These are phyloP conservation scores for Hypoxylon trugodes DNA, from an alignment of 495 filamentous ascomycete species.

Conservation along the genomic window DNA sequence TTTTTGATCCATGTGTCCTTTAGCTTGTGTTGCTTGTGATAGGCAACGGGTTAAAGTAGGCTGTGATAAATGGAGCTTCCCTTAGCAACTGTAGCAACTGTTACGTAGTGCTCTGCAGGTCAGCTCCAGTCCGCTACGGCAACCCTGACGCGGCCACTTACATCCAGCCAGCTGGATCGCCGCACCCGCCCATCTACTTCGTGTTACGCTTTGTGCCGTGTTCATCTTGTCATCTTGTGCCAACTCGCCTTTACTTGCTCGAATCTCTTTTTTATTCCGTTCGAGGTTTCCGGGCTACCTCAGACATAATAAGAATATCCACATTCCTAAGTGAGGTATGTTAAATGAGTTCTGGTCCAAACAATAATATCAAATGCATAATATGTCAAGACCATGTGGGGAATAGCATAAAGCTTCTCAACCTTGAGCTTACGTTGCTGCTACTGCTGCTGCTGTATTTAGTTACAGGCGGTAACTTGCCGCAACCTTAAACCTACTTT, in stretches of 20 bases:
- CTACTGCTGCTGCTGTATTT: slow-evolving; percentile 5
- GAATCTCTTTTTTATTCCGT: neutral
- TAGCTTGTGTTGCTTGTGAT: slow-evolving; percentile 25
- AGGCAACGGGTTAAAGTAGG: slow-evolving; percentile 8
- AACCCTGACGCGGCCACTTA: slow-evolving; percentile 27
- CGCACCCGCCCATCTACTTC: neutral
- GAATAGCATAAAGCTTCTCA: neutral
- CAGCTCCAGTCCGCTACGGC: neutral
- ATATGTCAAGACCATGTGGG: slow-evolving; percentile 4
- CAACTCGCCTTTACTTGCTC: slow-evolving; percentile 1
- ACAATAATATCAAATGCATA: neutral
- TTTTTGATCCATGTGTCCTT: too few species aligned
- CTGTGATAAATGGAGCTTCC: neutral
- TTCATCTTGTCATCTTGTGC: neutral
- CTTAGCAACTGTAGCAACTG: too few species aligned
- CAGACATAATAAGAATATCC: slow-evolving; percentile 11
- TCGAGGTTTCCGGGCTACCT: neutral
- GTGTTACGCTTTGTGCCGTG: slow-evolving; percentile 3
- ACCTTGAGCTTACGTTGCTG: slow-evolving; percentile 1
- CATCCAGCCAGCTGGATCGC: slow-evolving; percentile 25
- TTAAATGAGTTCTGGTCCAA: neutral
- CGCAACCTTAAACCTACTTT: neutral
- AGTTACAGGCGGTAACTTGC: neutral
- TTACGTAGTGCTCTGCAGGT: slow-evolving; percentile 16
- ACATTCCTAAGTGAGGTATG: slow-evolving; percentile 17